Evolutionary conservation across 139 green algal genomes (phyloP).

Genomic region (Closterium sp.): DNA sequence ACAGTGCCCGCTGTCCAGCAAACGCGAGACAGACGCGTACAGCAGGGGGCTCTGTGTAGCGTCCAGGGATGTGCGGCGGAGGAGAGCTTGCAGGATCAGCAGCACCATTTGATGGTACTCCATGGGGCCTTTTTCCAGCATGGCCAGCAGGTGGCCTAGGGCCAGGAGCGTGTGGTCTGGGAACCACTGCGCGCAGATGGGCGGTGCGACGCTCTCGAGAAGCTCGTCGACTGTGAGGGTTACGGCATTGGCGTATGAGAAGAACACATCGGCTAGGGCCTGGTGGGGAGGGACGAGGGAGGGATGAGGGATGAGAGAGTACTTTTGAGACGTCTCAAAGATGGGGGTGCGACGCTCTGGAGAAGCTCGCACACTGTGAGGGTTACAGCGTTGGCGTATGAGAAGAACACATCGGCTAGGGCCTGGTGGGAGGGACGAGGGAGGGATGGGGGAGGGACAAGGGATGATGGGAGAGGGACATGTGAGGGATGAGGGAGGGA

Average conservation of each 20-base stretch:
- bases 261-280: conserved; percentile 35
- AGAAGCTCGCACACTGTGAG: conserved; percentile 33
- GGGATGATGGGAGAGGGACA: too few relatives aligned
- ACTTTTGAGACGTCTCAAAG: neutral
- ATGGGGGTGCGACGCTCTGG: neutral
- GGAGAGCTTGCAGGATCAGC: conserved; percentile 31
- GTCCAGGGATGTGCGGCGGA: conserved; percentile 29
- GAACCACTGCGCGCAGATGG: conserved; percentile 42
- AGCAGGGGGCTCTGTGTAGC: conserved; percentile 8
- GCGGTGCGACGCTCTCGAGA: conserved; percentile 15
- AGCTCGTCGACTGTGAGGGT: conserved; percentile 29
- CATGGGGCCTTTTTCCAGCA: conserved; percentile 43
- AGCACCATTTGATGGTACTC: conserved; percentile 44
- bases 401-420: conserved; percentile 33
- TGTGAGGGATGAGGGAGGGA: neutral
- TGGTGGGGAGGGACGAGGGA: neutral
- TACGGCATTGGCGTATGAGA: conserved; percentile 26
- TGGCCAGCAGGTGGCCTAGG: conserved; percentile 35
- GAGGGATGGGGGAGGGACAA: neutral
- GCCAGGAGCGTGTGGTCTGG: conserved; percentile 22
- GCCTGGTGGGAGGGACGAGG: neutral
- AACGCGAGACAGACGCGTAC: conserved; percentile 19
- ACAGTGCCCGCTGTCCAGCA: conserved; percentile 18
- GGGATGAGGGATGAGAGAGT: neutral
- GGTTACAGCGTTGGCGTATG: conserved; percentile 27